Evolutionary conservation across 2,329 filamentous ascomycete genomes (phyloP).

Genomic region (Beauveria sp.): DNA sequence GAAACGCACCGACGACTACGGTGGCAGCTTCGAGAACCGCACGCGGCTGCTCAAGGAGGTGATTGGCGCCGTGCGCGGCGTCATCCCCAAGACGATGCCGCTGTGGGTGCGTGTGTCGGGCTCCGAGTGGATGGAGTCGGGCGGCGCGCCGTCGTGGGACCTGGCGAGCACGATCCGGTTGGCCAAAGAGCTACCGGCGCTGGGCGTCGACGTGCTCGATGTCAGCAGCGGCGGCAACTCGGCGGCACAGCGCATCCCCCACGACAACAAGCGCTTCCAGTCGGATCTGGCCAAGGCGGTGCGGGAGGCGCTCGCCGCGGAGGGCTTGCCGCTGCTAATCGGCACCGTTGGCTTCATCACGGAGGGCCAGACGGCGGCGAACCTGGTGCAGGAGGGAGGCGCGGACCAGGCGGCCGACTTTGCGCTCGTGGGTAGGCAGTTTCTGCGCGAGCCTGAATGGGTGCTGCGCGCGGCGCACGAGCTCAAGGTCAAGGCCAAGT

Average conservation of each 20-base stretch:
- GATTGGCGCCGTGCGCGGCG: conserved; percentile 40
- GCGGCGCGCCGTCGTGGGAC: conserved; percentile 51
- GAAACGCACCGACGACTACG: conserved; percentile 56
- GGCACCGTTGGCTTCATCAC: conserved; percentile 70
- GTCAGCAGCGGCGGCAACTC: conserved; percentile 71
- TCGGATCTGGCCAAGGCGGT: conserved; percentile 33
- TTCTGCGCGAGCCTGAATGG: conserved; percentile 75
- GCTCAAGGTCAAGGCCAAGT: conserved; percentile 61
- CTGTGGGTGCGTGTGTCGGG: conserved; percentile 53
- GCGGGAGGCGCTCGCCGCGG: conserved; percentile 53
- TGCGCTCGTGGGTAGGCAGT: conserved; percentile 66
- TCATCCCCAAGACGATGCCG: conserved; percentile 46
- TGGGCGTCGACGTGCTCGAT: conserved; percentile 77
- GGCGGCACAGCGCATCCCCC: conserved; percentile 49
- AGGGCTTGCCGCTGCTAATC: conserved; percentile 49
- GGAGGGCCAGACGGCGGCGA: conserved; percentile 58
- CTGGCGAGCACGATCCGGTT: conserved; percentile 45
- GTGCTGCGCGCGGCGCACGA: conserved; percentile 67
- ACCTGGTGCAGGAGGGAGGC: conserved; percentile 43
- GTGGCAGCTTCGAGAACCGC: conserved; percentile 59
- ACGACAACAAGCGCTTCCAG: conserved; percentile 60
- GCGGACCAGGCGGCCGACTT: conserved; percentile 50
- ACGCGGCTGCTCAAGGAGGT: conserved; percentile 53
- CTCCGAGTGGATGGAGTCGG: conserved; percentile 54
- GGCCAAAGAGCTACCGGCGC: conserved; percentile 61